phyloP scores from a whole-genome alignment of 1,284 basidiomycete species.

The Cutaneotrichosporon mucoides region DNA sequence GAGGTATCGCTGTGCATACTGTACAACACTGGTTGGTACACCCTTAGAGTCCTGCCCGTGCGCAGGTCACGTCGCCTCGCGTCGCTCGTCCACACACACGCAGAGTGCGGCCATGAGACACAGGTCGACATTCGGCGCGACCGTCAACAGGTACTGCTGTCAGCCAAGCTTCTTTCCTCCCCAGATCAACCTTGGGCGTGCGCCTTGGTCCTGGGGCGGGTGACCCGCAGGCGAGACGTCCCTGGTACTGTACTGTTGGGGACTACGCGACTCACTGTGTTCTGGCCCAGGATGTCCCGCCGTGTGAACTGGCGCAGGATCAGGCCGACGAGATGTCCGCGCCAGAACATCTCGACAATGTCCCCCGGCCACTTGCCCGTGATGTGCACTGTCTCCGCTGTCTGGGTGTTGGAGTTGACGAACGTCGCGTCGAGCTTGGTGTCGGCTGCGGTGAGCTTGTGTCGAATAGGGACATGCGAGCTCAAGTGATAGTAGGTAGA shows the following conservation, averaged over 20 bases:
- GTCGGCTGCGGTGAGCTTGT: slow-evolving; percentile 23
- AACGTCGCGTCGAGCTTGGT: slow-evolving; percentile 43
- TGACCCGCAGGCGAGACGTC: too few species aligned
- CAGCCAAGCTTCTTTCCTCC: background rate
- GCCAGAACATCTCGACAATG: slow-evolving; percentile 2
- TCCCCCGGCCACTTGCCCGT: slow-evolving; percentile 25
- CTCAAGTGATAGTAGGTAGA: too few species aligned
- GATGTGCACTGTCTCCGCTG: slow-evolving; percentile 28
- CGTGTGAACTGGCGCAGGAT: background rate
- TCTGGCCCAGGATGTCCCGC: background rate
- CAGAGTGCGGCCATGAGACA: slow-evolving; percentile 49
- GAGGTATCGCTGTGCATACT: too few species aligned
- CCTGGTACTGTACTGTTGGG: too few species aligned
- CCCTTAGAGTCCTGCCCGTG: too few species aligned
- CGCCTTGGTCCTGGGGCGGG: too few species aligned
- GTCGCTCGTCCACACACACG: slow-evolving; percentile 48
- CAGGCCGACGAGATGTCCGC: background rate
- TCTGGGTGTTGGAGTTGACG: slow-evolving; percentile 29
- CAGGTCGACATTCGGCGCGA: slow-evolving; percentile 51
- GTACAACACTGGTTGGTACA: too few species aligned
- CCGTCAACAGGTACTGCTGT: slow-evolving; percentile 44
- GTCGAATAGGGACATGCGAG: too few species aligned
- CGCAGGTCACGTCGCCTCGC: slow-evolving; percentile 1
- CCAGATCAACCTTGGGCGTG: too few species aligned
- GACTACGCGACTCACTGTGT: background rate